Evolutionary conservation across 306 rosid species (phyloP).

Genomic region (Inga leiocalycina): DNA sequence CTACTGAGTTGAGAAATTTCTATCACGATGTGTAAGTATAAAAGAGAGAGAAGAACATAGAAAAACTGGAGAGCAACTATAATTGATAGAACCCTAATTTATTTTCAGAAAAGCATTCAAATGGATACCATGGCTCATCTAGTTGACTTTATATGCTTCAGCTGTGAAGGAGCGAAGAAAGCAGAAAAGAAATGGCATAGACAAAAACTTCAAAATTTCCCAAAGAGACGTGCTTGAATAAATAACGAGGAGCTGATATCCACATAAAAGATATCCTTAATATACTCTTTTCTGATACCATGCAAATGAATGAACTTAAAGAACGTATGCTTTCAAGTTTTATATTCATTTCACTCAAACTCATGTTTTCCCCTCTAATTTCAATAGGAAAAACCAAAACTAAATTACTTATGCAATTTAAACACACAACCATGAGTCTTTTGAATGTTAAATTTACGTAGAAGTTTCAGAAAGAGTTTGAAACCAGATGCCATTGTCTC

Average conservation of each 20-base stretch:
- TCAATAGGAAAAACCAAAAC: not conserved
- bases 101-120: too few species aligned
- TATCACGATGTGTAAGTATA: too few species aligned
- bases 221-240: not conserved
- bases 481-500: constrained; percentile 25
- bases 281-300: not conserved
- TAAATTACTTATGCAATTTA: not conserved
- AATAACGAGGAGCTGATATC: not conserved
- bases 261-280: not conserved
- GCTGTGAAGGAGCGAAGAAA: not conserved
- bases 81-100: too few species aligned
- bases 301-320: not conserved
- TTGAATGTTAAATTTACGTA: not conserved
- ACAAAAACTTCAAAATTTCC: not conserved
- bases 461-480: not conserved
- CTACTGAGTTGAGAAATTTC: too few species aligned
- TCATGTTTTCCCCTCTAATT: not conserved
- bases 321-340: not conserved
- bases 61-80: too few species aligned
- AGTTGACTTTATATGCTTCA: not conserved
- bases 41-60: too few species aligned
- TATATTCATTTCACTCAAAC: not conserved
- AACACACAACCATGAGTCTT: not conserved
- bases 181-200: not conserved
- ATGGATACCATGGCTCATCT: not conserved